Conservation (phyloP, 305 asterid genomes). For the Fraxinus latifolia region DNA sequence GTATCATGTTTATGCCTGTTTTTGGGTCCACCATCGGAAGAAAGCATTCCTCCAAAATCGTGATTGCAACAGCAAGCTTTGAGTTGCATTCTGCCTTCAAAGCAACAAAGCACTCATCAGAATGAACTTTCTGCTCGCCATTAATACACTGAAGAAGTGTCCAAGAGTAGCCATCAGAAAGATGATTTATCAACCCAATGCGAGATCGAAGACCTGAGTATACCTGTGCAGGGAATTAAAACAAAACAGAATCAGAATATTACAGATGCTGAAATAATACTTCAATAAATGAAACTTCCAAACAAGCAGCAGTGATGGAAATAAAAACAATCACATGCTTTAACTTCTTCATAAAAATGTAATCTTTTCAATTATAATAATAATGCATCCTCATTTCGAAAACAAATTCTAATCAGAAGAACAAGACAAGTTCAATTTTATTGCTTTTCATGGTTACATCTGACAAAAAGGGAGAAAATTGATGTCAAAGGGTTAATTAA, state of each 20-base stretch:
- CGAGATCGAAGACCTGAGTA: constrained; percentile 67
- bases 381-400: constrained; percentile 2
- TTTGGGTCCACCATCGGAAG: constrained; percentile 64
- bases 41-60: constrained; percentile 65
- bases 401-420: not conserved
- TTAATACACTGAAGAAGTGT: constrained; percentile 75
- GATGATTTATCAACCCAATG: constrained; percentile 59
- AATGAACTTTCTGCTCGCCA: constrained; percentile 66
- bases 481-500: not conserved
- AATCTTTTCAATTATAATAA: not conserved
- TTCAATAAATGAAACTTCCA: constrained; percentile 19
- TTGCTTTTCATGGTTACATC: not conserved
- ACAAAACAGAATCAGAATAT: constrained; percentile 1
- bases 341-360: not conserved
- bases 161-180: constrained; percentile 75
- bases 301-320: constrained; percentile 14
- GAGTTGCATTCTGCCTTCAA: constrained; percentile 67
- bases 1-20: constrained; percentile 93
- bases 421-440: not conserved
- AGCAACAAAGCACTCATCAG: constrained; percentile 41
- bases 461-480: not conserved
- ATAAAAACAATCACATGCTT: constrained; percentile 6
- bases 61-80: constrained; percentile 60
- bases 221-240: constrained; percentile 48
- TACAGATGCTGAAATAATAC: constrained; percentile 9